phyloP scores from a whole-genome alignment of 2,329 filamentous ascomycete species.

The Colletotrichum liaoningense region DNA sequence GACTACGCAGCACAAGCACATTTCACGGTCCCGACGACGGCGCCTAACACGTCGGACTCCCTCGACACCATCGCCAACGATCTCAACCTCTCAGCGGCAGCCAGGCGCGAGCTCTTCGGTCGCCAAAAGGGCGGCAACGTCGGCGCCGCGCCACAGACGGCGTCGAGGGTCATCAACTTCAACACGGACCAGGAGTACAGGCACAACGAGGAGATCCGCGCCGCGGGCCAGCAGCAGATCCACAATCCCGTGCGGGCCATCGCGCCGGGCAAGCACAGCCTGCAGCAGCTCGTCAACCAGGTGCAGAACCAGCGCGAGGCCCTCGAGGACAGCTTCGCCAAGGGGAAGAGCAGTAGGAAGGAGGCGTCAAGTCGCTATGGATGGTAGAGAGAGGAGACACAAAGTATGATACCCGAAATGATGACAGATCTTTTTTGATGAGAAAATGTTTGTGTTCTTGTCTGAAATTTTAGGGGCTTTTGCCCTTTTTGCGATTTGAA shows the following conservation, averaged over 20 bases:
- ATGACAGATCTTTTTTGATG: not conserved
- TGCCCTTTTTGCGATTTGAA: not conserved
- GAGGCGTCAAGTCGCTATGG: conserved; percentile 88
- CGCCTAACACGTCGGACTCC: conserved; percentile 57
- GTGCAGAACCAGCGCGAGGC: conserved; percentile 87
- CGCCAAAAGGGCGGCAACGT: conserved; percentile 61
- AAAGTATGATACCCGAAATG: conserved; percentile 28
- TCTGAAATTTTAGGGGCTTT: not conserved
- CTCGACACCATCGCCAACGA: conserved; percentile 79
- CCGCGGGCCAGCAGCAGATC: conserved; percentile 75
- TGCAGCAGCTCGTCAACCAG: conserved; percentile 87
- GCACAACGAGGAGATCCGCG: conserved; percentile 82
- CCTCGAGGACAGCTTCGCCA: conserved; percentile 90
- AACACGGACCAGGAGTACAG: conserved; percentile 90
- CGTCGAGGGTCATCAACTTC: conserved; percentile 82
- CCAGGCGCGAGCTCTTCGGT: conserved; percentile 87
- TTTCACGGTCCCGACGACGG: conserved; percentile 44
- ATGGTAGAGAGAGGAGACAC: conserved; percentile 62
- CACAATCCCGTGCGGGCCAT: conserved; percentile 88
- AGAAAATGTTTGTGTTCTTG: not conserved
- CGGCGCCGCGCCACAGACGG: conserved; percentile 57
- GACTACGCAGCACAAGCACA: conserved; percentile 49
- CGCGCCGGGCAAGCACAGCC: conserved; percentile 87
- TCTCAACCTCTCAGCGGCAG: conserved; percentile 81
- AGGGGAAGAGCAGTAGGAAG: conserved; percentile 80